A percentile compares a stretch with the other conserved stretches of the same genome.
Conservation (phyloP, 78 protist species). For the Dictyostelium discoideum region DNA sequence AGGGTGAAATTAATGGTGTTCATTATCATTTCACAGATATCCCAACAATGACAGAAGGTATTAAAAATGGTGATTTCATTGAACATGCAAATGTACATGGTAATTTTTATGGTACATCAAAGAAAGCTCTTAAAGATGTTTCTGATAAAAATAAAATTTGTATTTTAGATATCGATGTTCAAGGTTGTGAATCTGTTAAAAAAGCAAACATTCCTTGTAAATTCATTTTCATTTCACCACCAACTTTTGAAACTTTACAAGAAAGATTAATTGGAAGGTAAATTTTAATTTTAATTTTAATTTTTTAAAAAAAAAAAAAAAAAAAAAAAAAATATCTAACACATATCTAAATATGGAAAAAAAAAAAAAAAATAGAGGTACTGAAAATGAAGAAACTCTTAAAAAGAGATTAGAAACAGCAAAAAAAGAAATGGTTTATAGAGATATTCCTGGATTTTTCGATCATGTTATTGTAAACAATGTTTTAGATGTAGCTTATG, state of each 20-base stretch:
- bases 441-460: slow-evolving; percentile 69
- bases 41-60: slow-evolving; percentile 57
- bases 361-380: slow-evolving; percentile 50
- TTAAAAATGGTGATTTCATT: slow-evolving; percentile 50
- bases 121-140: slow-evolving; percentile 67
- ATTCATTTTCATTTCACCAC: slow-evolving; percentile 89
- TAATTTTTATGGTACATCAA: slow-evolving; percentile 85
- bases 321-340: not conserved
- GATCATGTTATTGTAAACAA: slow-evolving; percentile 88
- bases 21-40: slow-evolving; percentile 63
- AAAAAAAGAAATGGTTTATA: slow-evolving; percentile 83
- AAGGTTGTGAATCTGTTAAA: slow-evolving; percentile 91
- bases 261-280: slow-evolving; percentile 79
- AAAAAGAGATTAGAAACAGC: slow-evolving; percentile 86
- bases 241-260: slow-evolving; percentile 87
- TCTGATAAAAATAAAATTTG: slow-evolving; percentile 81
- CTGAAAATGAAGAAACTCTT: slow-evolving; percentile 92
- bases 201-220: slow-evolving; percentile 46
- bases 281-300: slow-evolving; percentile 27
- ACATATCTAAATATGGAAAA: not conserved
- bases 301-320: not conserved
- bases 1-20: slow-evolving; percentile 73
- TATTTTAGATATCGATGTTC: slow-evolving; percentile 94
- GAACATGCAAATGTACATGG: slow-evolving; percentile 85
- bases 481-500: slow-evolving; percentile 86